phyloP scores from a whole-genome alignment of 768 basidiomycete species.

The Dendrothele bispora region DNA sequence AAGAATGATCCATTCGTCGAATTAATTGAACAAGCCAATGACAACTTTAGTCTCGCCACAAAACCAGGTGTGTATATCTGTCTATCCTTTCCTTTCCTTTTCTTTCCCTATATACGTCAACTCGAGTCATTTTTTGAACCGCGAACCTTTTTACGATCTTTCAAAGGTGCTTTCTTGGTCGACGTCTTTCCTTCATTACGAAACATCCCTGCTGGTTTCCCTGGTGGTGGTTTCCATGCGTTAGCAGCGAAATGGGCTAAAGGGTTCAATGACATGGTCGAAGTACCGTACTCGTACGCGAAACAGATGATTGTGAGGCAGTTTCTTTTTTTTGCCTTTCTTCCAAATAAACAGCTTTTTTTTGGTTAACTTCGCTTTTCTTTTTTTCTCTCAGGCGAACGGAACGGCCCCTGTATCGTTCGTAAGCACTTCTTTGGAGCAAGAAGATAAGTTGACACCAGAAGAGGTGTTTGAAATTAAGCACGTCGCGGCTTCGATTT shows the following conservation, averaged over 20 bases:
- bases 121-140: too few species aligned
- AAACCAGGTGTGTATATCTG: slow-evolving; percentile 42
- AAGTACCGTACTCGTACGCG: slow-evolving; percentile 43
- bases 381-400: slow-evolving; percentile 27
- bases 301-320: slow-evolving; percentile 45
- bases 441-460: slow-evolving; percentile 28
- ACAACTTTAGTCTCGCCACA: slow-evolving; percentile 49
- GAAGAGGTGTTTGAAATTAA: slow-evolving; percentile 40
- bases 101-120: neutral
- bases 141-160: neutral
- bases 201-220: slow-evolving; percentile 55
- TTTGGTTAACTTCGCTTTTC: neutral
- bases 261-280: slow-evolving; percentile 38
- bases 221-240: slow-evolving; percentile 53
- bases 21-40: slow-evolving; percentile 51
- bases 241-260: slow-evolving; percentile 41
- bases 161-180: slow-evolving; percentile 35
- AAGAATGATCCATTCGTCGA: slow-evolving; percentile 48
- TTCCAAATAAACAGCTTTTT: neutral
- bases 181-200: slow-evolving; percentile 43
- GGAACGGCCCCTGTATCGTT: slow-evolving; percentile 45
- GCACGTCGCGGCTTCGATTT: slow-evolving; percentile 44
- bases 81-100: slow-evolving; percentile 29
- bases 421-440: slow-evolving; percentile 39
- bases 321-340: neutral